phyloP scores from a whole-genome alignment of 495 filamentous ascomycete genomes.

The Hyaloscypha variabilis region DNA sequence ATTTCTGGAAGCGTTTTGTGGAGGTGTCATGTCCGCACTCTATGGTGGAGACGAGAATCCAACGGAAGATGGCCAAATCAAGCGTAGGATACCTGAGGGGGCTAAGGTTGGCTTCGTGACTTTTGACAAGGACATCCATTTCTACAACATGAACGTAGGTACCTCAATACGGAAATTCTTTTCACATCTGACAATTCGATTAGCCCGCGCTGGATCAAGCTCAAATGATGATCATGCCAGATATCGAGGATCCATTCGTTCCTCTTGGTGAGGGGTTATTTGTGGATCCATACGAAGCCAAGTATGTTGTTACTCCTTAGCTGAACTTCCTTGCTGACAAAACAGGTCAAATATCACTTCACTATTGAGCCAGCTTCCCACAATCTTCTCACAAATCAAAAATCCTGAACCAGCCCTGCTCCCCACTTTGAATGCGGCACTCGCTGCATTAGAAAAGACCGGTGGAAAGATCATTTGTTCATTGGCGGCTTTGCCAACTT shows the following conservation, averaged over 20 bases:
- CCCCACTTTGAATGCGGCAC: constrained; percentile 78
- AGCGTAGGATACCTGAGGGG: constrained; percentile 69
- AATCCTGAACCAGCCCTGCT: constrained; percentile 87
- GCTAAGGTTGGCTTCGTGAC: constrained; percentile 94
- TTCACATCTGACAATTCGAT: constrained; percentile 3
- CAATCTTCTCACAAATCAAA: constrained; percentile 82
- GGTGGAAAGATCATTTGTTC: constrained; percentile 95
- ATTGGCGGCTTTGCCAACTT: constrained; percentile 80
- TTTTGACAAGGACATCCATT: constrained; percentile 94
- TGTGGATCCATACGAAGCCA: constrained; percentile 93
- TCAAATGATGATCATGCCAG: constrained; percentile 98
- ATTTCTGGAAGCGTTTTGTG: constrained; percentile 88
- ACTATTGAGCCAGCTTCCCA: constrained; percentile 77
- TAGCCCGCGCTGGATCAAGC: constrained; percentile 80
- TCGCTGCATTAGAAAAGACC: constrained; percentile 78
- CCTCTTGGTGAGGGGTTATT: constrained; percentile 91
- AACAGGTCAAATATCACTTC: constrained; percentile 75
- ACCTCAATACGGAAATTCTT: not conserved
- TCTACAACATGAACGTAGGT: constrained; percentile 89
- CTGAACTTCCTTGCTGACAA: constrained; percentile 3
- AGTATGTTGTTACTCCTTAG: constrained; percentile 45
- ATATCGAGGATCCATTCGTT: constrained; percentile 96
- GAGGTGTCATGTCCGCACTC: constrained; percentile 81
- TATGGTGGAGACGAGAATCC: constrained; percentile 63
- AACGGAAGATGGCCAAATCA: constrained; percentile 46